Evolutionary conservation across 768 basidiomycete genomes (phyloP), one percentile per base, ranked within the genome.

Genomic region (Xerocomus spinulosus): DNA sequence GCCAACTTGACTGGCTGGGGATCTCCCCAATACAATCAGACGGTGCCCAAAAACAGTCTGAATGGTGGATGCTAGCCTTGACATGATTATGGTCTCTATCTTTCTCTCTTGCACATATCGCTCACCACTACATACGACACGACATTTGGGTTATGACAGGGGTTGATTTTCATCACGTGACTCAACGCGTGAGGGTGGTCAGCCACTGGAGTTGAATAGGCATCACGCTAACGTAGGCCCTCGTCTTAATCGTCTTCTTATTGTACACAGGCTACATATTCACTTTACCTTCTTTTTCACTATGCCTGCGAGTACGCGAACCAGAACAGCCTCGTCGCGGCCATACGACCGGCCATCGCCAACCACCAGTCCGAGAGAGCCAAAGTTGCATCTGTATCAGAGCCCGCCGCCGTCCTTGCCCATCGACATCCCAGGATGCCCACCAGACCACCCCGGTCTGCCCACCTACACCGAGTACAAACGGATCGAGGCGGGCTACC

Each of bases 401-500:
- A 29, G 15, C 29, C 9, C 26, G 17, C 43, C 35, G n/a, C 44
- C 42, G 5, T 18, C 54, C 5, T 37, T 42, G 21, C 41, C 49
- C 13, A 23, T 52, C 6, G 34, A 43, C 15, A 24, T 30, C 26
- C 35, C 18, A 10, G 50, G 49, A 0, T 21, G 29, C 33, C 53
- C 46, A 18, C 40, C 42, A 4, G 59, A 63, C 44, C 57, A 65
- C 21, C 62, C 74, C 17, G 83, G 83, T 2, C 80, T 86, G 49
- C 86, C 85, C 1, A 76, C 81, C 4, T 77, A 78, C 47, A 72
- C 70, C 9, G 77, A 79, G 41, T 88, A 83, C 68, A 75, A 80
- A 40, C 62, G 68, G 30, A 74, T 85, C 57, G 79, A 85, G 56
- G 62, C 68, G 0, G 68, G 70, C 28, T 90, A 90, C 63, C 68